Evolutionary conservation across 208 protist genomes (phyloP), one percentile per base, ranked within the genome.

Genomic region (Jaenimonas drosophilae): DNA sequence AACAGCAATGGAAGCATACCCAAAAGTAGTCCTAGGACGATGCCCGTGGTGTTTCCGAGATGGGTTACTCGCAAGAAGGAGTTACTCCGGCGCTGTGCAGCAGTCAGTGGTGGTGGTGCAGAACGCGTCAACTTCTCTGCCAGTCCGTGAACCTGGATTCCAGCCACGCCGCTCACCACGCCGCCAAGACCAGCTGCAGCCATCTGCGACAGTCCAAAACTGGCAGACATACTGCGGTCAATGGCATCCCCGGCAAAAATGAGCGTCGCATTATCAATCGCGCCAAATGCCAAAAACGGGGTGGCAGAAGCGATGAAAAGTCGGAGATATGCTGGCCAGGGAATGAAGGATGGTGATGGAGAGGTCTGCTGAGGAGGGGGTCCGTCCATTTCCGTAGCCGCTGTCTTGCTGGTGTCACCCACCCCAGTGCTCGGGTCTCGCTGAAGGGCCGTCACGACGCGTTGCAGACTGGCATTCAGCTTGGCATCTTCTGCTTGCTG

Each of bases 91-190:
- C 60, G 41, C 55, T 95, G 83, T 36, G 66, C 57, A 0, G 72
- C 14, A 6, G 70, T 78, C 12, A 95, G 72, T 24, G 30, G 25
- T n/a, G 82, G 78, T 7, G 75, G 57, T 30, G 57, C 49, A 7
- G 54, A 54, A 21, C 76, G 74, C 26, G 69, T 75, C 43, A 69
- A 59, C 36, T 80, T 80, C 62, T 89, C 83, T 1, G 80, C 81
- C 3, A 95, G 47, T 3, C 87, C 77, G 58, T 95, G 83, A 30
- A 95, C 68, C 47, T 89, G 81, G 48, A 95, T 91, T 2, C 87
- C 87, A 3, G 76, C 71, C 0, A 85, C 72, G 14, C 81, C 87
- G 53, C 75, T 88, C 32, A 88, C 68, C 16, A 89, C 79, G 4
- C 81, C 79, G 27, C 83, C 87, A 6, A 95, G 51, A 14, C 64